phyloP scores from a whole-genome alignment of 306 rosid genomes.

The Prunus salicina region DNA sequence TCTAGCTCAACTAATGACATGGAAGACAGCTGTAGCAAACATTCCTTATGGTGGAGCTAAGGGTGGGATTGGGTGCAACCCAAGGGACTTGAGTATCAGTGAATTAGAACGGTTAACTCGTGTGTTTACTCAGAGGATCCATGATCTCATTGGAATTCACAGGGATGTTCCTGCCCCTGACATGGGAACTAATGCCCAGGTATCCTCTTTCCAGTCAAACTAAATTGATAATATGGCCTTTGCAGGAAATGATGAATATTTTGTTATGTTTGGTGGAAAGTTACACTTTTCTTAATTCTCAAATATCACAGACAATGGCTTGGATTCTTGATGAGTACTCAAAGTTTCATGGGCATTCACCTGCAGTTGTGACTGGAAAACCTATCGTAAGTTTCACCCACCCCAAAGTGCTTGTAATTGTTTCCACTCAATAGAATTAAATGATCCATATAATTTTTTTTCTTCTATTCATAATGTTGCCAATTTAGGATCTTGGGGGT shows the following conservation, averaged over 20 bases:
- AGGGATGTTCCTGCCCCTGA: slow-evolving; percentile 84
- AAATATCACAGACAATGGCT: slow-evolving; percentile 64
- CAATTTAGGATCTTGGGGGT: slow-evolving; percentile 68
- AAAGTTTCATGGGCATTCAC: slow-evolving; percentile 76
- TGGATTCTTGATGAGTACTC: slow-evolving; percentile 86
- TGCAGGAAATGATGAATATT: not conserved
- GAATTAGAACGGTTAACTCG: slow-evolving; percentile 76
- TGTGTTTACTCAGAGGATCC: slow-evolving; percentile 81
- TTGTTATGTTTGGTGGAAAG: not conserved
- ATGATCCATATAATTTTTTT: not conserved
- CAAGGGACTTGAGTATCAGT: slow-evolving; percentile 54
- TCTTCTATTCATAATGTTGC: not conserved
- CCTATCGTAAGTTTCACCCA: slow-evolving; percentile 47
- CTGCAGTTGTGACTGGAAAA: slow-evolving; percentile 76
- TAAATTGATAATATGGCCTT: not conserved
- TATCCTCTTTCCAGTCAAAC: slow-evolving; percentile 13
- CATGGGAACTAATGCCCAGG: slow-evolving; percentile 77
- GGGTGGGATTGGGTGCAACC: slow-evolving; percentile 79
- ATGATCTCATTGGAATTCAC: slow-evolving; percentile 67
- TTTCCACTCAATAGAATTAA: not conserved
- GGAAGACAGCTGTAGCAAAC: slow-evolving; percentile 76
- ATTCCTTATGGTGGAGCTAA: slow-evolving; percentile 87
- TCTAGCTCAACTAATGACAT: slow-evolving; percentile 78
- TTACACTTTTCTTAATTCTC: not conserved
- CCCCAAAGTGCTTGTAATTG: not conserved